These are phyloP conservation scores for Aspergillus bertholletiae DNA, from an alignment of 495 filamentous ascomycete genomes.

Conservation along the genomic window DNA sequence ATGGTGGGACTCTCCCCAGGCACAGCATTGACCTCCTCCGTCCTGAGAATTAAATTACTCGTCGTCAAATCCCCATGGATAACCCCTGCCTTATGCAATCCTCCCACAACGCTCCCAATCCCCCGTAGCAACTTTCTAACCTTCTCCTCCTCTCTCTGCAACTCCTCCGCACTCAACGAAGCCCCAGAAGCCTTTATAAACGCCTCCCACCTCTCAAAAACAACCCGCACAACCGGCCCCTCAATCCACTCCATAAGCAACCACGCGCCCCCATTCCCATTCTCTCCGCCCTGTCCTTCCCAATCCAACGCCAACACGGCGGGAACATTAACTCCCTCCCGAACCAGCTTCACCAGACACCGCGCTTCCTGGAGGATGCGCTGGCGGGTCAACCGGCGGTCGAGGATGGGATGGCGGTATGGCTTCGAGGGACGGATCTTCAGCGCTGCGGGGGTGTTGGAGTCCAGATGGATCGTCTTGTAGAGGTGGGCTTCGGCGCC, in stretches of 20 bases:
- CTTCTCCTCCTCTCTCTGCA: slow-evolving; percentile 38
- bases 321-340: slow-evolving; percentile 76
- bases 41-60: slow-evolving; percentile 87
- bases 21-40: neutral
- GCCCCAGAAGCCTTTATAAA: slow-evolving; percentile 30
- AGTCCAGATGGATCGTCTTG: slow-evolving; percentile 74
- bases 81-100: slow-evolving; percentile 75
- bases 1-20: slow-evolving; percentile 33
- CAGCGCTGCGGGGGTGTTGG: slow-evolving; percentile 68
- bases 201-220: slow-evolving; percentile 62
- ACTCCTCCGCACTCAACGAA: slow-evolving; percentile 26
- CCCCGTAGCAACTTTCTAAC: slow-evolving; percentile 60
- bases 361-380: slow-evolving; percentile 85
- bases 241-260: slow-evolving; percentile 88
- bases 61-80: slow-evolving; percentile 96
- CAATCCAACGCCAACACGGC: slow-evolving; percentile 73
- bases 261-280: slow-evolving; percentile 67
- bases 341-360: slow-evolving; percentile 67
- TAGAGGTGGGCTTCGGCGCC: slow-evolving; percentile 95
- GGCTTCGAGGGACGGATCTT: slow-evolving; percentile 92
- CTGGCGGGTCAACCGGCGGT: slow-evolving; percentile 79
- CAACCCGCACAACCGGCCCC: slow-evolving; percentile 63
- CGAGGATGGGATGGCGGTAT: slow-evolving; percentile 89
- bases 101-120: slow-evolving; percentile 74
- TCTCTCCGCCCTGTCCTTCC: slow-evolving; percentile 32